Base-by-base conservation (phyloP, 106 monocot species). In the Acorus calamus region DNA sequence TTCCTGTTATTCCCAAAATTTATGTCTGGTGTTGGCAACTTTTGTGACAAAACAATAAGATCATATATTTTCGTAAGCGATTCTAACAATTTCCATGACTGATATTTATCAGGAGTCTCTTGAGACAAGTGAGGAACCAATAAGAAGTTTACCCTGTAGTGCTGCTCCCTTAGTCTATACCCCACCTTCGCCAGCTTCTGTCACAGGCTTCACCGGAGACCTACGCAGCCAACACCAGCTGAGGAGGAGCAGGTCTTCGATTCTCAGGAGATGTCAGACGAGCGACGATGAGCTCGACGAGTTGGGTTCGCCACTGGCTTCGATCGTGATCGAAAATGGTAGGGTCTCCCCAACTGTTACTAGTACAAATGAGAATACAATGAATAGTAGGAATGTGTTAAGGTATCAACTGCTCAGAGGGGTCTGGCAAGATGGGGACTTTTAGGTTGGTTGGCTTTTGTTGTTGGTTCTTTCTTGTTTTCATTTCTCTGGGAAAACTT, bases 251-350 rank as follows among this genome's bases (percentile, higher is more conserved):
- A 68, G 81, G 6, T 84, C 89, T 2, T 69, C 86, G 9, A 63
- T 89, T 11, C 4, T 82, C 11, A 79, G 81, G 14, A 94, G 89
- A 64, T 84, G 77, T 65, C 74, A 86, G 57, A 77, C 76, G 3
- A 94, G 94, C 7, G 94, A 94, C 14, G 94, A 94, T 44, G 94
- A 94, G 69, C 86, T 94, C 2, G 84, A 94, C 44, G 94, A 86
- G 53, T 66, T 94, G n/a, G 77, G 74, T 63, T 80, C 85, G 6
- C 93, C 88, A 5, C 66, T 93, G 6, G 42, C 73, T 53, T 71
- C 69, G 11, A 74, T 93, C 52, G 43, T 79, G 55, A 11, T 64
- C 6, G 81, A 84, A 7, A 71, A 70, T 28, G 28, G 28, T 28
- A 28, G 28, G 28, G 28, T 28, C 28, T 28, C 28, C 3, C 62